Base-by-base conservation (phyloP, 2,329 filamentous ascomycete genomes). In the Venturiaceae sp. region DNA sequence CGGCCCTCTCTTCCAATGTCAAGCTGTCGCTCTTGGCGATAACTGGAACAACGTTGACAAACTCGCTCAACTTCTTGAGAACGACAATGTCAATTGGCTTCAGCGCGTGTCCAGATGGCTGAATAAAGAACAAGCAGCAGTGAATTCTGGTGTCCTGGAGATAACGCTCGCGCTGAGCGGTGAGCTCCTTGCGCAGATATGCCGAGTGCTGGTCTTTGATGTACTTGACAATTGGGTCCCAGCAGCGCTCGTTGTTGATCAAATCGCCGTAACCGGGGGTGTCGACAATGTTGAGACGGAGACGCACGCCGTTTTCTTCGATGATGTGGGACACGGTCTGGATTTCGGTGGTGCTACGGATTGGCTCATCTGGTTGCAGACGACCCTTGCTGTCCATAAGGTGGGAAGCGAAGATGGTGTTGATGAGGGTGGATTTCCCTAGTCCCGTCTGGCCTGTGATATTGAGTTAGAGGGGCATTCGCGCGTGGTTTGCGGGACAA, bases 121-220 rank as follows among this genome's bases (percentile, higher is more conserved):
- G 92, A 71, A 99, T 99, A 83, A 99, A 99, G 83, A 99, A 99
- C 69, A 99, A 80, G 77, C 94, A 99, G 86, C 91, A 96, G 82
- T 99, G 94, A 71, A 99, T 96, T 71, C 94, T 89, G 66, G 94
- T 99, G 77, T 99, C 94, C 80, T 96, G 92, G 66, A 99, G 96
- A 77, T 99, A 99, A 70, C 94, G 88, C 79, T 99, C 94, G 77
- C 94, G 90, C 82, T 99, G 94, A 66, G 94, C 94, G 58, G 94
- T 97, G 71, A 99, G 90, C 77, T 99, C 94, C 83, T 99, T 99
- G 77, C 94, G 90, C 67, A 99, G 85, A 80, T 97, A 99, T 69
- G 94, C 92, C 57, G 91, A 96, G 82, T 99, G 94, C 81, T 99
- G 94, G 77, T 99, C 94, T 83, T 99, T 99, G 83, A 99, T 99